These are phyloP conservation scores for Tuber calosporum DNA, from an alignment of 495 filamentous ascomycete genomes.

Conservation along the genomic window DNA sequence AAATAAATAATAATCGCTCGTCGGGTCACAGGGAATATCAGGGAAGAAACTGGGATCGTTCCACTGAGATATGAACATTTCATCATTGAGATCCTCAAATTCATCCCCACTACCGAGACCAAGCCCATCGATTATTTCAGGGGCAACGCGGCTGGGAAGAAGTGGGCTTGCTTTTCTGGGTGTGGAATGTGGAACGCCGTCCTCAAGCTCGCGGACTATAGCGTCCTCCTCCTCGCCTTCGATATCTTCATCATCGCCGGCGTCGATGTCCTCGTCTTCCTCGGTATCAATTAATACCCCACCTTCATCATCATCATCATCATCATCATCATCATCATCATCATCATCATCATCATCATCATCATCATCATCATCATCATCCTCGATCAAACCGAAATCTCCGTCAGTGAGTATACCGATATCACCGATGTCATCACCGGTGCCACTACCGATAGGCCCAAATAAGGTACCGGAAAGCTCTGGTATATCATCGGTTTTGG, in stretches of 20 bases:
- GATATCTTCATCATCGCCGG: constrained; percentile 23
- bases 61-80: constrained; percentile 38
- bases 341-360: too few species aligned
- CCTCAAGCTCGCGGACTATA: constrained; percentile 9
- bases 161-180: background rate
- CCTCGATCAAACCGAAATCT: constrained; percentile 18
- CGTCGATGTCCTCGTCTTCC: constrained; percentile 24
- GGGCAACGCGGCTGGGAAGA: background rate
- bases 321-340: too few species aligned
- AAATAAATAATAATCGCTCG: constrained; percentile 19
- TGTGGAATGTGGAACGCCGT: background rate
- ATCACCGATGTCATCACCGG: constrained; percentile 3
- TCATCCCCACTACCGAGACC: constrained; percentile 22
- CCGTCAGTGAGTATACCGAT: constrained; percentile 20
- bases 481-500: background rate
- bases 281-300: constrained; percentile 31
- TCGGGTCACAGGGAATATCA: constrained; percentile 25
- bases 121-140: constrained; percentile 4
- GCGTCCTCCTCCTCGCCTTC: constrained; percentile 13
- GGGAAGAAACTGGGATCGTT: constrained; percentile 28
- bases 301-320: constrained; percentile 24
- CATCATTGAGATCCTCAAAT: constrained; percentile 35
- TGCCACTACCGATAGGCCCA: background rate
- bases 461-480: background rate
- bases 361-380: too few species aligned